A percentile compares a stretch with the other conserved stretches of the same genome.
Conservation (phyloP, 495 filamentous ascomycete species). For the Neurospora terricola region DNA sequence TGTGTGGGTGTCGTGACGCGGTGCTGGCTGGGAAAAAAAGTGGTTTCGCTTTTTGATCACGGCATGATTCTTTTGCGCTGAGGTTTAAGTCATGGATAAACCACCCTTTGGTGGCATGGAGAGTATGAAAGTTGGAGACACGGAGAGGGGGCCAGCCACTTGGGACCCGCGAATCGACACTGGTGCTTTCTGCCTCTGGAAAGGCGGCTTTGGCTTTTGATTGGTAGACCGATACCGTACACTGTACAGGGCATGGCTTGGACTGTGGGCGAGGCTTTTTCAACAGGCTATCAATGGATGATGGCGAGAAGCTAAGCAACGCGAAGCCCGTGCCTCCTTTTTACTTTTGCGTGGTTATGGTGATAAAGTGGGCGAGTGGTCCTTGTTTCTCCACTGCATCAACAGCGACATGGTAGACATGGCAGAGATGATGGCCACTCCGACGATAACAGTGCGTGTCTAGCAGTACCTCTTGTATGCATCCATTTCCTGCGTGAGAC, state of each 20-base stretch:
- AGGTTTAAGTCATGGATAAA: neutral
- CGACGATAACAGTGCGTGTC: neutral
- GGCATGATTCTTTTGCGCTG: neutral
- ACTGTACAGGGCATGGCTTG: neutral
- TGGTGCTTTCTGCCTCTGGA: neutral
- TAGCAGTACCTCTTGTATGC: neutral
- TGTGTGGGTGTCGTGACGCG: neutral
- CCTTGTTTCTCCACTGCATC: neutral
- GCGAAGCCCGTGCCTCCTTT: neutral
- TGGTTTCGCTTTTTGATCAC: neutral
- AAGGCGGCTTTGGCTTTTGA: neutral
- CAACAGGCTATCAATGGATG: neutral
- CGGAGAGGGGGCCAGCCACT: neutral
- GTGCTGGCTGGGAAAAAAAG: neutral
- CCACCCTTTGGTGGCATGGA: neutral
- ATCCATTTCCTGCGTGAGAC: neutral
- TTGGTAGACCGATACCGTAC: neutral
- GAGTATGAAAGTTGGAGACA: neutral
- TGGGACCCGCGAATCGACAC: neutral
- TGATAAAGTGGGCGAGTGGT: neutral
- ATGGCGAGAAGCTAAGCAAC: neutral
- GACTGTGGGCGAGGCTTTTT: neutral
- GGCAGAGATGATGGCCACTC: neutral
- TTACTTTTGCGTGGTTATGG: neutral
- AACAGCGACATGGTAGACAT: neutral